Conservation (phyloP, 345 rosid genomes). For the Salix koriyanagi region DNA sequence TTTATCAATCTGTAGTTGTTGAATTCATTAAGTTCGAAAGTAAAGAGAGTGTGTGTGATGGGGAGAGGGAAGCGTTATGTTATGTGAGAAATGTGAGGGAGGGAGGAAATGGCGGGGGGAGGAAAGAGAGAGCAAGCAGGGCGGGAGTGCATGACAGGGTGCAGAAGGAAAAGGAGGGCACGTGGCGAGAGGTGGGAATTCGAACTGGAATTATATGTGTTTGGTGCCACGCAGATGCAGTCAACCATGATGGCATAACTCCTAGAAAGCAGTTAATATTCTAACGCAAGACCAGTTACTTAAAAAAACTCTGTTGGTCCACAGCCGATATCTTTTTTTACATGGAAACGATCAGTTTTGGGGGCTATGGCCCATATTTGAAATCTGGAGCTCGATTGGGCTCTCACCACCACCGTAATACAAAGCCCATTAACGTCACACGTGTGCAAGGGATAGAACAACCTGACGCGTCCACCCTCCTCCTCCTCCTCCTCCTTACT, state of each 20-base stretch:
- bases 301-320: too few species aligned
- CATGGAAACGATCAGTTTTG: too few species aligned
- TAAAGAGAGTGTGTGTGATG: not conserved
- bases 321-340: too few species aligned
- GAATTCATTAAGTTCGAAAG: not conserved
- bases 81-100: slow-evolving; percentile 36
- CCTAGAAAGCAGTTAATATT: not conserved
- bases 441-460: too few species aligned
- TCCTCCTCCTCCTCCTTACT: not conserved
- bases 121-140: not conserved
- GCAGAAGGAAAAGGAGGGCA: not conserved
- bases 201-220: not conserved
- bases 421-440: not conserved
- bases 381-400: not conserved
- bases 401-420: not conserved
- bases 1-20: not conserved
- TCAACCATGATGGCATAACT: not conserved
- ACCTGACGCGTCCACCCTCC: not conserved
- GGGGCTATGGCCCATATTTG: too few species aligned
- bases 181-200: slow-evolving; percentile 6
- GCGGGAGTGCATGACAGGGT: not conserved
- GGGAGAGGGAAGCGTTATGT: slow-evolving; percentile 30
- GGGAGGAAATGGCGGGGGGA: slow-evolving; percentile 69
- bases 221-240: slow-evolving; percentile 16
- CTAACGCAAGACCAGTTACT: not conserved